Evolutionary conservation across 305 asterid species (phyloP), one percentile per base, ranked within the genome.

Genomic region (Caryopteris hybrid): DNA sequence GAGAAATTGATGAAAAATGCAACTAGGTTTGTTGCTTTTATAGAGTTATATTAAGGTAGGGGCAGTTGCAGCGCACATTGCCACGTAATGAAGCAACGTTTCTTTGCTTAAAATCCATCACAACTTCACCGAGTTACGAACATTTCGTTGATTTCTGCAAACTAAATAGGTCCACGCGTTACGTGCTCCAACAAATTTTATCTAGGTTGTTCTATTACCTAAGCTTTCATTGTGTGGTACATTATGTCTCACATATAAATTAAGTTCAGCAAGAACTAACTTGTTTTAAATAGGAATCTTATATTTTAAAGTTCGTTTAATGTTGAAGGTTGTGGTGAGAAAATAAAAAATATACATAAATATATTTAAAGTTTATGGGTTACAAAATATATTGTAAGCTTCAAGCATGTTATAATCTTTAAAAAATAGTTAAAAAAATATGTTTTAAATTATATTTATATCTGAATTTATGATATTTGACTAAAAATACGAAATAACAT

Each of bases 101-200:
- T 61, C 77, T 79, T 76, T 56, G 79, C 81, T 74, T 76, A 23
- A 39, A 76, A 70, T 70, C n/a, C 36, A 61, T 71, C 27, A 56
- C 66, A 47, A 63, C 68, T 63, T 18, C 12, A 34, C 39, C 2
- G 9, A 2, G 13, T 2, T 7, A 39, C 14, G 10, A 12, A 0
- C 48, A n/a, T 12, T 10, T 4, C 20, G 8, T 54, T 6, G 5
- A 16, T 20, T 60, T 39, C 22, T 23, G 3, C 14, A 41, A n/a
- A 1, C 39, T 23, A 22, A 22, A 6, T 18, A n/a, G 36, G 2
- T 54, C 13, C 67, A 42, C 18, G 54, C 64, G 2, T 57, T 36
- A 45, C 11, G 13, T 11, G 47, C n/a, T 5, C 13, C 20, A 8
- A 34, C 23, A 29, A n/a, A 6, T 22, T 8, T 11, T 6, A 6